Conservation (phyloP, 2,329 filamentous ascomycete genomes). For the Claviceps digitariae region DNA sequence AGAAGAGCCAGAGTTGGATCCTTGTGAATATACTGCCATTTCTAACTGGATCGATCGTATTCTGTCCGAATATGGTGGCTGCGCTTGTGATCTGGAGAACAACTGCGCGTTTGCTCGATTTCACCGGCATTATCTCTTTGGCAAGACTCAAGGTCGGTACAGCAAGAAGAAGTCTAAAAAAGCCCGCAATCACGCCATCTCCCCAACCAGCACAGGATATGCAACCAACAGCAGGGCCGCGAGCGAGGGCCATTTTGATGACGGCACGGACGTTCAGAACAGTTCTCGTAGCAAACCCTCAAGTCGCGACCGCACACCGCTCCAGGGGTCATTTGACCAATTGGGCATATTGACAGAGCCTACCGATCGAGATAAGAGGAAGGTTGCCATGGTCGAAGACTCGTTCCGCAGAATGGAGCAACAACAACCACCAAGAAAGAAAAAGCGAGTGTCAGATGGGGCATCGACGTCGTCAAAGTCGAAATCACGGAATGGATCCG, state of each 20-base stretch:
- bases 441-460: slow-evolving; percentile 48
- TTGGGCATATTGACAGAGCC: slow-evolving; percentile 48
- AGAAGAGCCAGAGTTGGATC: slow-evolving; percentile 41
- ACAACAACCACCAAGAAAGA: slow-evolving; percentile 43
- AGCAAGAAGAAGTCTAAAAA: slow-evolving; percentile 41
- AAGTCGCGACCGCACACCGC: slow-evolving; percentile 52
- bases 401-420: slow-evolving; percentile 49
- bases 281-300: slow-evolving; percentile 50
- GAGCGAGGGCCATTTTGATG: slow-evolving; percentile 47
- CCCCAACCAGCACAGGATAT: slow-evolving; percentile 48
- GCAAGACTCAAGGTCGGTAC: slow-evolving; percentile 28
- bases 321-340: slow-evolving; percentile 46
- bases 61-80: slow-evolving; percentile 66
- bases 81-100: slow-evolving; percentile 54
- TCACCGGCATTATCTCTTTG: slow-evolving; percentile 40
- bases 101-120: slow-evolving; percentile 53
- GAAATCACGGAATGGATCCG: slow-evolving; percentile 25
- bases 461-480: slow-evolving; percentile 23
- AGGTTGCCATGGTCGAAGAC: slow-evolving; percentile 52
- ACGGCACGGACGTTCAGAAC: slow-evolving; percentile 34
- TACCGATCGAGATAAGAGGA: slow-evolving; percentile 54
- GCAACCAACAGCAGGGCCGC: slow-evolving; percentile 49
- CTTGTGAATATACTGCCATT: slow-evolving; percentile 46
- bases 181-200: slow-evolving; percentile 40
- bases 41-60: slow-evolving; percentile 54